Evolutionary conservation across 305 asterid species (phyloP), one percentile per base, ranked within the genome.

Genomic region (Caryopteris hybrid): DNA sequence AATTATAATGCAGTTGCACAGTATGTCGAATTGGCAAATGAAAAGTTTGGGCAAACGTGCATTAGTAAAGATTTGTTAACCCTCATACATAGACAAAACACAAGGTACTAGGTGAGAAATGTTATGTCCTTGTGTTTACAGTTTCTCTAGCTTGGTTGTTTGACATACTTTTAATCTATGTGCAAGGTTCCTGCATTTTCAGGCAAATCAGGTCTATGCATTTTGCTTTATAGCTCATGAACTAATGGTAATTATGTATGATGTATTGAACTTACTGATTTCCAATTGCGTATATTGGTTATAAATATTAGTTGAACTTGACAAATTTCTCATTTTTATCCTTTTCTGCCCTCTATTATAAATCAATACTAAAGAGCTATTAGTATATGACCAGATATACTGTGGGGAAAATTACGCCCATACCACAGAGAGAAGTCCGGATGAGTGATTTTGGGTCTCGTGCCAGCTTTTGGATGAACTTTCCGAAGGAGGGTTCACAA

Each of bases 371-470:
- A 64, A 80, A 53, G 45, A 52, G 65, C 50, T 70, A 18, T 66
- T 53, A 38, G 31, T 66, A 69, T 62, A 60, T 80, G 77, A 66
- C 60, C 86, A 95, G 99, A 75, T 95, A 95, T 65, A 89, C 99
- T 2, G 99, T 95, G 72, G 98, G 99, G 51, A 95, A 92, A 76
- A 92, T 92, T 76, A 92, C 99, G 72, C 99, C 99, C 16, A 89
- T 92, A 69, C 98, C 83, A 51, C 84, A 88, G 78, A 81, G 99
- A 79, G 99, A 95, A 76, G 97, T 86, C 43, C 80, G 99, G 75
- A 72, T 75, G 39, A 73, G 95, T 12, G 99, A 95, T 85, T 95
- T 95, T 63, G 98, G 98, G 27, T 74, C 86, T 10, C 88, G 81
- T 52, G 99, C 99, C 63, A 85, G 94, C 87, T 89, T 95, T 74